These are phyloP conservation scores for Trichoderma reesei DNA, from an alignment of 495 filamentous ascomycete species.

Conservation along the genomic window DNA sequence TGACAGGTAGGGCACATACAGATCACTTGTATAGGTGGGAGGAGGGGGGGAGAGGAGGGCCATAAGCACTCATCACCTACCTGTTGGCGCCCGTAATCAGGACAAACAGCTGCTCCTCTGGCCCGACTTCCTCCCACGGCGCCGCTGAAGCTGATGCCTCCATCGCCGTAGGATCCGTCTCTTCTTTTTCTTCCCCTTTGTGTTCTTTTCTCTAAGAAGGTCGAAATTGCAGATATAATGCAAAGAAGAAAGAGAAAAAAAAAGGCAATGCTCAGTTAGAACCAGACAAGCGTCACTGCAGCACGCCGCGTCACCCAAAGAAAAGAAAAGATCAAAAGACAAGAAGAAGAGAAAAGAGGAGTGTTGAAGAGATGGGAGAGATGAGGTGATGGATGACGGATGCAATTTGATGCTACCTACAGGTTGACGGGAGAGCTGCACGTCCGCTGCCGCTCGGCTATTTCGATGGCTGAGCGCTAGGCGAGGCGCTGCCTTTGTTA, in stretches of 20 bases:
- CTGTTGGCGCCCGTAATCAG: slow-evolving; percentile 70
- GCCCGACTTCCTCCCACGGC: slow-evolving; percentile 41
- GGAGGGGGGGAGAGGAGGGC: too few species aligned
- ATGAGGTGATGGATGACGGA: too few species aligned
- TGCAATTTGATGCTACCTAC: too few species aligned
- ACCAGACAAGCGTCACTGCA: not conserved
- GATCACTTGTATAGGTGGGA: too few species aligned
- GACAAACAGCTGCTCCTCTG: slow-evolving; percentile 39
- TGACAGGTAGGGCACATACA: too few species aligned
- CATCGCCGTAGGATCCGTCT: not conserved
- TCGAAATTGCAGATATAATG: not conserved
- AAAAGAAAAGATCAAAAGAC: not conserved
- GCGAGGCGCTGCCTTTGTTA: too few species aligned
- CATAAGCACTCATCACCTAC: slow-evolving; percentile 26
- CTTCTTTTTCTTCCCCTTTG: too few species aligned
- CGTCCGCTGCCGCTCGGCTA: too few species aligned
- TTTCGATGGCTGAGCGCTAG: too few species aligned
- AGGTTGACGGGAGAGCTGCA: too few species aligned
- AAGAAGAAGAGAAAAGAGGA: not conserved
- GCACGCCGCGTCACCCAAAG: not conserved
- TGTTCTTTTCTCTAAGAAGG: too few species aligned
- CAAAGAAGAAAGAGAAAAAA: not conserved
- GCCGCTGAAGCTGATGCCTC: slow-evolving; percentile 16
- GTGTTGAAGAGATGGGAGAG: too few species aligned
- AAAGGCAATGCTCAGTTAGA: not conserved